Base-by-base conservation (phyloP, 1,284 basidiomycete species). In the Termitomyces sp. region DNA sequence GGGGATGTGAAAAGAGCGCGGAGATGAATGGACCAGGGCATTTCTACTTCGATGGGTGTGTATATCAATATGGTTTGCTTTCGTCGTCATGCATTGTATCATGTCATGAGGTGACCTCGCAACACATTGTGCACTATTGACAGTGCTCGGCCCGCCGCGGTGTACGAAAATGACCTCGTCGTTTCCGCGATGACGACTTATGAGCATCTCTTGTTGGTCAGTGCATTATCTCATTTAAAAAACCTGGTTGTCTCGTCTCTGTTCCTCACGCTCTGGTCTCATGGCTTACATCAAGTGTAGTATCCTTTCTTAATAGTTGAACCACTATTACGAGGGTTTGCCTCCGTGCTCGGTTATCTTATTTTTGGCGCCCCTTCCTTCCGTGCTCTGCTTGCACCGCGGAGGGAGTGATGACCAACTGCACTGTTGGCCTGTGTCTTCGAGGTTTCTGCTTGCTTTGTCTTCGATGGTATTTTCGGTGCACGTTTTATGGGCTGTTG, bases 1-100 rank as follows among this genome's bases (percentile, higher is more conserved):
- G 74, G 73, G 9, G 78, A 81, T 56, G 65, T 73, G 30, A 85
- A 85, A 65, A 72, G 82, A 28, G 39, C 73, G 39, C 53, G 61
- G 21, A 54, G 60, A 40, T 61, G 34, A 54, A 12, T 17, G 5
- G 30, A 40, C 5, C 3, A 15, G 51, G 40, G 36, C 41, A 52
- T 17, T 39, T 41, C 9, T 30, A n/a, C 36, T 40, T 33, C 15
- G 28, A 24, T 26, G 43, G 15, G 34, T 47, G 15, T 53, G 41
- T 55, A 39, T 51, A 55, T 51, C 38, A 45, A 36, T 51, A 51
- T 47, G 15, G 28, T 26, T 55, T 40, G 49, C 43, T 51, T 50
- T 55, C 43, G 34, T 45, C 19, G 28, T 44, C 26, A 50, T 45
- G 49, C 54, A 51, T 46, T 55, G 47, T 46, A 51, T 45, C 6